phyloP scores from a whole-genome alignment of 768 basidiomycete species.

The Pulveroboletus sp. region DNA sequence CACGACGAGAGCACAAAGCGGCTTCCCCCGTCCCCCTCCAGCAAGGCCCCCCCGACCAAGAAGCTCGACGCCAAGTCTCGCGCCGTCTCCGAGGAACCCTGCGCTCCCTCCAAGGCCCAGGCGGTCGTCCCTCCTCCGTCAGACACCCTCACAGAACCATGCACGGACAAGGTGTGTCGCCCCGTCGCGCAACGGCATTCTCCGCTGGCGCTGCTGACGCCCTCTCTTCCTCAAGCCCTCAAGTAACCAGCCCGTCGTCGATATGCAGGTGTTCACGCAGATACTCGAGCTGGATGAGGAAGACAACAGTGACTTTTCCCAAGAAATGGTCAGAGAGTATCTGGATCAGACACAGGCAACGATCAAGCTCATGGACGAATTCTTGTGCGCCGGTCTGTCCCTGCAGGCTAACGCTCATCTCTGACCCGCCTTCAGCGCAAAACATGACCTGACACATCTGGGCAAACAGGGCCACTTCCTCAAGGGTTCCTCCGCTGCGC shows the following conservation, averaged over 20 bases:
- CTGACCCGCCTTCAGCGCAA: conserved; percentile 36
- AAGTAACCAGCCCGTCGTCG: conserved; percentile 43
- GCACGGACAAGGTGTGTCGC: conserved; percentile 26
- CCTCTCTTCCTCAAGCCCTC: conserved; percentile 4
- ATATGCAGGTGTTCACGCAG: conserved; percentile 79
- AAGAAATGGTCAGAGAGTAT: conserved; percentile 73
- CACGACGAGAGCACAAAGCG: conserved; percentile 27
- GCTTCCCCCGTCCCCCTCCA: conserved; percentile 31
- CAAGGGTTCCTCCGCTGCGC: conserved; percentile 94
- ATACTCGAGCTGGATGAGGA: conserved; percentile 91
- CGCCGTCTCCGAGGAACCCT: conserved; percentile 27
- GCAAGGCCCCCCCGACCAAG: conserved; percentile 28
- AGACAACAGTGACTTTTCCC: conserved; percentile 66
- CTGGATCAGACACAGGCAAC: conserved; percentile 75
- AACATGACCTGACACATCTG: conserved; percentile 59
- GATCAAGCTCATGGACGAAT: conserved; percentile 71
- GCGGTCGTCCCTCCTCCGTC: conserved; percentile 1
- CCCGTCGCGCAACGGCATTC: background rate
- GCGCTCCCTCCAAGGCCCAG: conserved; percentile 9
- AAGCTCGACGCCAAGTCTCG: conserved; percentile 30
- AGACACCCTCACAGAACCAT: conserved; percentile 18
- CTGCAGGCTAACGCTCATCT: conserved; percentile 8
- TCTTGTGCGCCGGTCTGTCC: conserved; percentile 57
- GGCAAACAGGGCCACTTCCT: conserved; percentile 87
- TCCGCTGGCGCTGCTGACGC: conserved; percentile 3